Conservation (phyloP, 768 basidiomycete species). For the Mycena venus region DNA sequence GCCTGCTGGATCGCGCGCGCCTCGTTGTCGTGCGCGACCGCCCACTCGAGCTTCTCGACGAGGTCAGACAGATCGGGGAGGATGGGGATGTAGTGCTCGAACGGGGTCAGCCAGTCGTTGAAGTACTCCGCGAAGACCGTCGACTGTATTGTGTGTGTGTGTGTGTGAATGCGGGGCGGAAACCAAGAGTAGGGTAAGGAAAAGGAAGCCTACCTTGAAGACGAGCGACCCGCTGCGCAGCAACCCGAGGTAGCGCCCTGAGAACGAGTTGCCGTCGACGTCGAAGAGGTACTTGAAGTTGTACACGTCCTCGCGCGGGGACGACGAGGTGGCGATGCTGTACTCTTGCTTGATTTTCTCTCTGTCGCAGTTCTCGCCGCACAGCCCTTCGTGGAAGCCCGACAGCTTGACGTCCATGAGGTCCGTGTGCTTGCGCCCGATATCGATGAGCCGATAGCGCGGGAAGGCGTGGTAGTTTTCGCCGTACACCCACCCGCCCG, state of each 20-base stretch:
- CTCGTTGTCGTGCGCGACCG: conserved; percentile 19
- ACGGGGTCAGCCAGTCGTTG: conserved; percentile 31
- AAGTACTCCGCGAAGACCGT: conserved; percentile 30
- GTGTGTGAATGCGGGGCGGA: too few species aligned
- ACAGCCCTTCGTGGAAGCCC: conserved; percentile 24
- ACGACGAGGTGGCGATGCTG: background rate
- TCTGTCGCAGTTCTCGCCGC: conserved; percentile 27
- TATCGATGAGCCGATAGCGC: conserved; percentile 27
- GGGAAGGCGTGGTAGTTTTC: conserved; percentile 31
- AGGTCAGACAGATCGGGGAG: conserved; percentile 31
- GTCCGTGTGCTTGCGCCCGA: conserved; percentile 21
- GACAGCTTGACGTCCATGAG: conserved; percentile 28
- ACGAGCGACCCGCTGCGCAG: conserved; percentile 29
- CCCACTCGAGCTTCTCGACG: conserved; percentile 31
- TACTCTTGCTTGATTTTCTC: conserved; percentile 20
- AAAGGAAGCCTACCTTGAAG: conserved; percentile 27
- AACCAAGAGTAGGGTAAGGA: background rate
- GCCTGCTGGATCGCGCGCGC: conserved; percentile 30
- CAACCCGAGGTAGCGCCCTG: conserved; percentile 24
- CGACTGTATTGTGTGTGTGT: background rate
- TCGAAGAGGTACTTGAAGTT: conserved; percentile 32
- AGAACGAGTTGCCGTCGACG: conserved; percentile 33
- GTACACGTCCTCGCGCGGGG: conserved; percentile 32
- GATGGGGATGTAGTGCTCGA: conserved; percentile 30
- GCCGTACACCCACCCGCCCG: conserved; percentile 21